Conservation (phyloP, 768 basidiomycete genomes). For the Macrolepiota albuminosa region DNA sequence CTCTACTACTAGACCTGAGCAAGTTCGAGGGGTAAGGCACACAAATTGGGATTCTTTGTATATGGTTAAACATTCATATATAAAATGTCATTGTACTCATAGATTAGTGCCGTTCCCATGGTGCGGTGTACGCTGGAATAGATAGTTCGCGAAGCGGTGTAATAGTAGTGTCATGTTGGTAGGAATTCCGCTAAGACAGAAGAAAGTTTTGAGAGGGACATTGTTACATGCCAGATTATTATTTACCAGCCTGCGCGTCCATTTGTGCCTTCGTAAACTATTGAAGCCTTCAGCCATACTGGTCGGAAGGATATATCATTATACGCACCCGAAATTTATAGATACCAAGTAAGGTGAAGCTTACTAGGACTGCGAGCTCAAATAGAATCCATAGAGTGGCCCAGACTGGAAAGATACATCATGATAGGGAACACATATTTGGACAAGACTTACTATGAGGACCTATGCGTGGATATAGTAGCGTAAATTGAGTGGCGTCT, state of each 20-base stretch:
- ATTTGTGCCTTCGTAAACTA: conserved; percentile 55
- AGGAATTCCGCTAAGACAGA: conserved; percentile 48
- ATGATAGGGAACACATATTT: neutral
- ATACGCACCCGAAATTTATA: conserved; percentile 68
- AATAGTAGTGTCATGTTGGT: conserved; percentile 40
- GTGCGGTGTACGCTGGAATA: neutral
- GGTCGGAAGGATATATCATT: conserved; percentile 1
- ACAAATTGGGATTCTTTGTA: neutral
- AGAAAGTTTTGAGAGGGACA: conserved; percentile 5
- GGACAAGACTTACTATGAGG: conserved; percentile 55
- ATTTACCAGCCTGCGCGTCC: conserved; percentile 69
- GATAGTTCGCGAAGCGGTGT: neutral
- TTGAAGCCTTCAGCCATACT: neutral
- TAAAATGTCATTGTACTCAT: neutral
- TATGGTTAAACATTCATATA: neutral
- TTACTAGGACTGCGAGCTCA: conserved; percentile 66
- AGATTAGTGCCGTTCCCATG: neutral
- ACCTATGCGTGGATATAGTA: conserved; percentile 65
- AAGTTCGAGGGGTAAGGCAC: neutral
- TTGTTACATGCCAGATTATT: neutral
- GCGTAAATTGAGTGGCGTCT: conserved; percentile 83
- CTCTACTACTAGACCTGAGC: neutral
- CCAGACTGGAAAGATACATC: conserved; percentile 47
- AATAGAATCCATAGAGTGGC: conserved; percentile 82
- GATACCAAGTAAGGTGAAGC: conserved; percentile 78